Conservation (phyloP, 2,329 filamentous ascomycete species). For the Epichloe scottii region DNA sequence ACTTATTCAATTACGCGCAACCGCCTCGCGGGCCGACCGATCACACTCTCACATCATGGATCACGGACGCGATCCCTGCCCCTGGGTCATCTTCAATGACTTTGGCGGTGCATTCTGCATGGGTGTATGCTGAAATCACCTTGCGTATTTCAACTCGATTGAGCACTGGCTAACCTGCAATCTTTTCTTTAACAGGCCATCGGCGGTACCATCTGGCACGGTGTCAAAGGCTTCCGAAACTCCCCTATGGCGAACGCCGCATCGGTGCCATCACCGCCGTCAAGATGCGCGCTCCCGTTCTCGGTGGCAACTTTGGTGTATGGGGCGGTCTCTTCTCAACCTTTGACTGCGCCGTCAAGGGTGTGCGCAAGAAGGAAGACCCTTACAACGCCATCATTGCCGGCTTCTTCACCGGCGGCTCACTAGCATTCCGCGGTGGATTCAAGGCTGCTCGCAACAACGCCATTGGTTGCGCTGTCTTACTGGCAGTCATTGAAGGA, state of each 20-base stretch:
- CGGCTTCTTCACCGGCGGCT: slow-evolving; percentile 90
- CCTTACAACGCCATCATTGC: slow-evolving; percentile 97
- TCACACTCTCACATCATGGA: slow-evolving; percentile 48
- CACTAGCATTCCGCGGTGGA: slow-evolving; percentile 83
- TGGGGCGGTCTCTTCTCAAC: slow-evolving; percentile 95
- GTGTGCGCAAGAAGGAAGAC: slow-evolving; percentile 89
- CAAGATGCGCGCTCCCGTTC: slow-evolving; percentile 90
- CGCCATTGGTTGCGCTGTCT: slow-evolving; percentile 87
- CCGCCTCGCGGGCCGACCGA: not conserved
- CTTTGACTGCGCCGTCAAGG: slow-evolving; percentile 95
- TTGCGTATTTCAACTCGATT: not conserved
- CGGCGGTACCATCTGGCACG: slow-evolving; percentile 84
- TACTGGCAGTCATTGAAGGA: slow-evolving; percentile 92
- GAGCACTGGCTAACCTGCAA: not conserved
- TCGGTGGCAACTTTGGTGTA: slow-evolving; percentile 95
- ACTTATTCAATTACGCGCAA: not conserved
- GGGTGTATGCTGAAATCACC: slow-evolving; percentile 52
- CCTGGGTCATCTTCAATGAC: slow-evolving; percentile 92
- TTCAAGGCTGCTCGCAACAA: slow-evolving; percentile 87
- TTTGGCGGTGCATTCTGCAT: slow-evolving; percentile 95
- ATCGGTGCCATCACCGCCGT: slow-evolving; percentile 95
- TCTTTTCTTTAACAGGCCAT: slow-evolving; percentile 40
- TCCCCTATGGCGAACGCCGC: slow-evolving; percentile 82
- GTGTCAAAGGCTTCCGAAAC: slow-evolving; percentile 88
- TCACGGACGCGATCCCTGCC: slow-evolving; percentile 93